Conservation (phyloP, 169 alveolate genomes). For the Cytauxzoon felis region DNA sequence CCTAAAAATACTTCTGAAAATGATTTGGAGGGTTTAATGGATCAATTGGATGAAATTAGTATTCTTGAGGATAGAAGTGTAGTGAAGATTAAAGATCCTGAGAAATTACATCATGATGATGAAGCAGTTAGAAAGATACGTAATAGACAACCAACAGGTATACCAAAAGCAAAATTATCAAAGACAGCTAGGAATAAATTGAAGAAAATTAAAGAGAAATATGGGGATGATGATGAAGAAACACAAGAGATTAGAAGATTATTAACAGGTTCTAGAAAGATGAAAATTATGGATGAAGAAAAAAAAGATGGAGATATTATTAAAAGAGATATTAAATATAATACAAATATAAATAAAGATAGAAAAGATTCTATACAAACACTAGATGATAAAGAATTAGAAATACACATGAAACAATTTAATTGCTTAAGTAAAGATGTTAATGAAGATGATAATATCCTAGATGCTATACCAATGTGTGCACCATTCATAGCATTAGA, state of each 20-base stretch:
- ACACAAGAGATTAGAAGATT: slow-evolving; percentile 45
- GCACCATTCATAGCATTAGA: slow-evolving; percentile 57
- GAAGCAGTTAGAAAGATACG: slow-evolving; percentile 29
- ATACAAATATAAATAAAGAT: no score
- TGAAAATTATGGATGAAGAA: neutral
- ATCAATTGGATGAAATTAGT: neutral
- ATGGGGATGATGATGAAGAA: slow-evolving; percentile 60
- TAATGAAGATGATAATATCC: slow-evolving; percentile 28
- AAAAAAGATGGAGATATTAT: neutral
- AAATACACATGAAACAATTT: slow-evolving; percentile 51
- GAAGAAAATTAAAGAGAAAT: slow-evolving; percentile 34
- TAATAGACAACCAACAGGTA: slow-evolving; percentile 39
- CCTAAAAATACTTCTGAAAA: neutral
- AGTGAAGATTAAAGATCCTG: slow-evolving; percentile 49
- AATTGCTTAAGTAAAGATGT: slow-evolving; percentile 25
- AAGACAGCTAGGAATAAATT: slow-evolving; percentile 20
- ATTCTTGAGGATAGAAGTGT: neutral
- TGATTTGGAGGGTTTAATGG: neutral
- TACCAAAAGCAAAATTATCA: neutral
- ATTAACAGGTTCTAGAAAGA: slow-evolving; percentile 43
- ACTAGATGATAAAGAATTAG: slow-evolving; percentile 41
- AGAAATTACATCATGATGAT: slow-evolving; percentile 19
- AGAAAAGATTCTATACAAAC: slow-evolving; percentile 30
- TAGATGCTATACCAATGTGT: slow-evolving; percentile 60
- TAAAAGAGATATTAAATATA: neutral